phyloP scores from a whole-genome alignment of 139 green algal species.

The Chlorella vulgaris region DNA sequence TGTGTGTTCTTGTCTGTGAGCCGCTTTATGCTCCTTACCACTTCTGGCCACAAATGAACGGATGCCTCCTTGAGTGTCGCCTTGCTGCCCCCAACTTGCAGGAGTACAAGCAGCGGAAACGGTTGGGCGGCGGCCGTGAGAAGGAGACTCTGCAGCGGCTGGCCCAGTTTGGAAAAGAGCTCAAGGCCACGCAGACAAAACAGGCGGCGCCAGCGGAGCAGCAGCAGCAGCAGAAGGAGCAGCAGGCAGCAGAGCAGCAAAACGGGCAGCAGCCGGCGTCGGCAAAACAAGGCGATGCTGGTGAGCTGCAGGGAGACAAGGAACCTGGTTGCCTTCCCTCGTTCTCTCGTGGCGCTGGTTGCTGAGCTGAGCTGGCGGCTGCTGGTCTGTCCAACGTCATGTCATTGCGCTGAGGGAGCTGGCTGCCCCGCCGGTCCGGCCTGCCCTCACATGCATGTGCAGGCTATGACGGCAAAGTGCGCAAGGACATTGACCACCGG shows the following conservation, averaged over 20 bases:
- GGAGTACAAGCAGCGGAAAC: constrained; percentile 75
- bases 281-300: not conserved
- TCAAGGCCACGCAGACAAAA: constrained; percentile 31
- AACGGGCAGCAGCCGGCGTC: not conserved
- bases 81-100: constrained; percentile 35
- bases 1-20: no score
- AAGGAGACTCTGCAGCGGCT: constrained; percentile 72
- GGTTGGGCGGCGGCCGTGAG: constrained; percentile 61
- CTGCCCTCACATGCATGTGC: no score
- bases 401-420: no score
- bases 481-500: constrained; percentile 65
- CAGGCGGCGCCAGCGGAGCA: not conserved
- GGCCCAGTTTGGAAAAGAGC: constrained; percentile 54
- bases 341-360: no score
- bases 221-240: not conserved
- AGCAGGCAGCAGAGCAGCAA: not conserved
- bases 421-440: no score
- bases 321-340: no score
- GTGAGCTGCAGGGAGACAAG: no score
- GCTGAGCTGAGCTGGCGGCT: no score
- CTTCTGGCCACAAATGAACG: no score
- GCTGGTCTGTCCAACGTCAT: no score
- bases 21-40: no score
- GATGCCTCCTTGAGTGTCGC: no score
- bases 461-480: constrained; percentile 44